Evolutionary conservation across 2,329 filamentous ascomycete genomes (phyloP).

Genomic region (Xylariaceae sp.): DNA sequence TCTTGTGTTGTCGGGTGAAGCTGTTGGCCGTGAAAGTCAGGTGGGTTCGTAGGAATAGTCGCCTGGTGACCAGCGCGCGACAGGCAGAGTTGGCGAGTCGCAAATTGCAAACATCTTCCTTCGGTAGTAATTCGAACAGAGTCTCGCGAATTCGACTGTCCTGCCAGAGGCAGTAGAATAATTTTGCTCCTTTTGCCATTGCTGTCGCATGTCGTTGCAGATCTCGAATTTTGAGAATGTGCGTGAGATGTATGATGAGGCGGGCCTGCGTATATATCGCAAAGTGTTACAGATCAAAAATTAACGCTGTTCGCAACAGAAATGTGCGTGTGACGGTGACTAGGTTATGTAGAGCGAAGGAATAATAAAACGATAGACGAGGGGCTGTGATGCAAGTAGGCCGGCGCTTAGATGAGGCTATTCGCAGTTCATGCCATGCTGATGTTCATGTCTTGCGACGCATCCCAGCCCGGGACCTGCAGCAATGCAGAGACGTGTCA

Average conservation of each 20-base stretch:
- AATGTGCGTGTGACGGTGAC: constrained; percentile 10
- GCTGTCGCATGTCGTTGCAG: constrained; percentile 45
- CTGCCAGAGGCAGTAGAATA: constrained; percentile 55
- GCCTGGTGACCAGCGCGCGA: constrained; percentile 64
- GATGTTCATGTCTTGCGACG: constrained; percentile 15
- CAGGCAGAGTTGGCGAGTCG: constrained; percentile 67
- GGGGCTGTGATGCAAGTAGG: constrained; percentile 21
- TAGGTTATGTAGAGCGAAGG: constrained; percentile 14
- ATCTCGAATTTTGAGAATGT: constrained; percentile 18
- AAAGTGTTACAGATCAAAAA: constrained; percentile 14
- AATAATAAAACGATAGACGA: constrained; percentile 20
- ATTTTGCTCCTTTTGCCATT: constrained; percentile 49
- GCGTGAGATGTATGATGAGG: constrained; percentile 6
- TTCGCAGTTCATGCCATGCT: constrained; percentile 34
- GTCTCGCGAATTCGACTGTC: constrained; percentile 46
- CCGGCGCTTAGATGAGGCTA: constrained; percentile 32
- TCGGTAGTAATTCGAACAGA: constrained; percentile 48
- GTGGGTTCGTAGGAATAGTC: constrained; percentile 64
- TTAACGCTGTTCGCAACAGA: constrained; percentile 13
- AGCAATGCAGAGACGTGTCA: constrained; percentile 20
- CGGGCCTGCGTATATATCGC: constrained; percentile 17
- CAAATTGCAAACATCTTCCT: constrained; percentile 53
- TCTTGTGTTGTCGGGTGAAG: constrained; percentile 68
- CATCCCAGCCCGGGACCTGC: constrained; percentile 17
- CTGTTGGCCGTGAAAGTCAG: constrained; percentile 69